phyloP scores from a whole-genome alignment of 352 stramenopile genomes.

The Phytophthora vignae region DNA sequence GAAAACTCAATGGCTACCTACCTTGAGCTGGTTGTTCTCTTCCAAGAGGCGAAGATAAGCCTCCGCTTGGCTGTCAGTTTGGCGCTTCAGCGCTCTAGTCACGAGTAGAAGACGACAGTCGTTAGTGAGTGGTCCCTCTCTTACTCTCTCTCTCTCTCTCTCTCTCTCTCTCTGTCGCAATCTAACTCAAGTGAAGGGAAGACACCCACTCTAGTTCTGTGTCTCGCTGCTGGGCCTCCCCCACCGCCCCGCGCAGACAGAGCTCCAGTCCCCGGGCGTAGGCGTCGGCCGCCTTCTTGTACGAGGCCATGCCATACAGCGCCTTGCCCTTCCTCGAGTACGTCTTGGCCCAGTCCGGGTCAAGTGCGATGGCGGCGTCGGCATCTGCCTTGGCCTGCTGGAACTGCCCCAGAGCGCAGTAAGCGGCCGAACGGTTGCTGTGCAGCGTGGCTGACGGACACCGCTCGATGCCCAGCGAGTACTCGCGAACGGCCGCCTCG shows the following conservation, averaged over 20 bases:
- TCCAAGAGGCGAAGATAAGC: conserved; percentile 80
- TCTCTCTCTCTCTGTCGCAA: not conserved
- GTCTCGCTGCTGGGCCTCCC: conserved; percentile 76
- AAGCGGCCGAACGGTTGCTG: conserved; percentile 84
- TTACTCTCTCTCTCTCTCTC: not conserved
- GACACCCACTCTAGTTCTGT: conserved; percentile 69
- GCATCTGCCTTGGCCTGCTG: conserved; percentile 62
- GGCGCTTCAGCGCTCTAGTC: conserved; percentile 64
- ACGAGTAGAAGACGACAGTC: not conserved
- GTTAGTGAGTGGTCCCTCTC: not conserved
- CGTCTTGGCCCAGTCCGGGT: conserved; percentile 76
- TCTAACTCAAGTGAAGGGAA: not conserved
- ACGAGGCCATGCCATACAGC: conserved; percentile 70
- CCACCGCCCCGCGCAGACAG: conserved; percentile 68
- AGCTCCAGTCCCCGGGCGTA: conserved; percentile 80
- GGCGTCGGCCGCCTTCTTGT: conserved; percentile 73
- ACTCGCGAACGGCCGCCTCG: conserved; percentile 61
- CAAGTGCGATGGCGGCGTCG: conserved; percentile 64
- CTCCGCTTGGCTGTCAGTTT: conserved; percentile 74
- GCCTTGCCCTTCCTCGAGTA: conserved; percentile 86
- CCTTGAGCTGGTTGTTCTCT: conserved; percentile 79
- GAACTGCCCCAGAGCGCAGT: conserved; percentile 68
- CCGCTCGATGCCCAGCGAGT: conserved; percentile 64
- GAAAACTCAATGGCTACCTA: conserved; percentile 15
- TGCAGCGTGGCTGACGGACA: conserved; percentile 71